Percentiles rank a stretch among this genome's conserved stretches.
Conservation (phyloP, 306 rosid species). For the Corylus americana region DNA sequence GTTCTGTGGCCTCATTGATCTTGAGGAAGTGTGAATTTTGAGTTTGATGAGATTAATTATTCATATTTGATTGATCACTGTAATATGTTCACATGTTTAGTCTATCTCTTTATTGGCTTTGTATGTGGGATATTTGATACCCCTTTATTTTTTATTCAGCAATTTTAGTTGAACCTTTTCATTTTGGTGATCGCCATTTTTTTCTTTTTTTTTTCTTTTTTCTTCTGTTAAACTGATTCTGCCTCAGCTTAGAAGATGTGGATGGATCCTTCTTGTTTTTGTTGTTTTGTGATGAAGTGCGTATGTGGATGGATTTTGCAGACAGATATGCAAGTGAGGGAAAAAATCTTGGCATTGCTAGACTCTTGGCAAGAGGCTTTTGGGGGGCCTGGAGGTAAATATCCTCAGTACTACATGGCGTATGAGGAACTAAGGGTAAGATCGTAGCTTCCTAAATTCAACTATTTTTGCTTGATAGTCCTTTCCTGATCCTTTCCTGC, state of each 20-base stretch:
- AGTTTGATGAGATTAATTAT: not conserved
- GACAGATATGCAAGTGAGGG: conserved; percentile 94
- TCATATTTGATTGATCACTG: not conserved
- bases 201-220: not conserved
- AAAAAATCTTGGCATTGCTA: conserved; percentile 74
- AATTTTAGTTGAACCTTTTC: not conserved
- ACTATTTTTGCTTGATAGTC: conserved; percentile 14
- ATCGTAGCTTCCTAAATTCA: conserved; percentile 12
- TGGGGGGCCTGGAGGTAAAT: conserved; percentile 85
- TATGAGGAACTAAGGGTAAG: conserved; percentile 80
- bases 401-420: conserved; percentile 91
- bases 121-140: not conserved
- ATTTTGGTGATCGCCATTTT: not conserved
- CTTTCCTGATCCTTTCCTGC: conserved; percentile 16
- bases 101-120: not conserved
- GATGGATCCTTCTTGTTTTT: not conserved
- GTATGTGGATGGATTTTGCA: conserved; percentile 37
- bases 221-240: not conserved
- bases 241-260: not conserved
- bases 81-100: not conserved
- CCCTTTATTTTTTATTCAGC: not conserved
- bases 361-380: conserved; percentile 98
- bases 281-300: conserved; percentile 3
- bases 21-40: not conserved
- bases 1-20: not conserved